These are phyloP conservation scores for Colletotrichum limetticola DNA, from an alignment of 2,329 filamentous ascomycete genomes.

Conservation along the genomic window DNA sequence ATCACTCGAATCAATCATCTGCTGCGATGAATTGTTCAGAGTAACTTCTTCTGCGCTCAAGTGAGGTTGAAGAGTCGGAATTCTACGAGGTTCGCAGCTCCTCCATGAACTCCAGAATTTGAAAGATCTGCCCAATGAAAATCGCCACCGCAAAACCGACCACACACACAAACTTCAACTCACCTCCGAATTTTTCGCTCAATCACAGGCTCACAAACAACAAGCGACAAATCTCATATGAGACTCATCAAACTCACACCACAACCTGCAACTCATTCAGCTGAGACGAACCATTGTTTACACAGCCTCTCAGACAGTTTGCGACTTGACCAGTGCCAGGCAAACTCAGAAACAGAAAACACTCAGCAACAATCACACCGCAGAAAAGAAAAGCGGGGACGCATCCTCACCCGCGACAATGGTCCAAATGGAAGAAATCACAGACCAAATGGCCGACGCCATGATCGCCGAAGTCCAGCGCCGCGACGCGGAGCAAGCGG, in stretches of 20 bases:
- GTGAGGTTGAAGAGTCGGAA: not conserved
- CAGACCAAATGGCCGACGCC: constrained; percentile 51
- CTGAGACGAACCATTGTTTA: not conserved
- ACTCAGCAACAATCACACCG: too few relatives aligned
- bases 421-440: constrained; percentile 56
- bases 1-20: not conserved
- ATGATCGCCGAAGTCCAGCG: constrained; percentile 37
- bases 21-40: not conserved
- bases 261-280: not conserved
- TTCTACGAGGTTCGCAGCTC: constrained; percentile 27
- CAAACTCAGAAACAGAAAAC: not conserved
- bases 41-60: not conserved
- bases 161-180: constrained; percentile 16
- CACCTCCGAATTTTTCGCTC: constrained; percentile 19
- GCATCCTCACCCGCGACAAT: not conserved
- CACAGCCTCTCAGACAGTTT: not conserved
- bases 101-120: constrained; percentile 34
- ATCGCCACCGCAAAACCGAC: constrained; percentile 17
- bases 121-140: constrained; percentile 20
- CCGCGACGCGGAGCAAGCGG: not conserved
- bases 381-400: not conserved
- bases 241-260: not conserved
- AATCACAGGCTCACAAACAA: not conserved
- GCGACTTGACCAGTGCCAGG: not conserved
- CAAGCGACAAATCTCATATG: constrained; percentile 3